Conservation (phyloP, 2,329 filamentous ascomycete species). For the Tolypocladium inflatum region DNA sequence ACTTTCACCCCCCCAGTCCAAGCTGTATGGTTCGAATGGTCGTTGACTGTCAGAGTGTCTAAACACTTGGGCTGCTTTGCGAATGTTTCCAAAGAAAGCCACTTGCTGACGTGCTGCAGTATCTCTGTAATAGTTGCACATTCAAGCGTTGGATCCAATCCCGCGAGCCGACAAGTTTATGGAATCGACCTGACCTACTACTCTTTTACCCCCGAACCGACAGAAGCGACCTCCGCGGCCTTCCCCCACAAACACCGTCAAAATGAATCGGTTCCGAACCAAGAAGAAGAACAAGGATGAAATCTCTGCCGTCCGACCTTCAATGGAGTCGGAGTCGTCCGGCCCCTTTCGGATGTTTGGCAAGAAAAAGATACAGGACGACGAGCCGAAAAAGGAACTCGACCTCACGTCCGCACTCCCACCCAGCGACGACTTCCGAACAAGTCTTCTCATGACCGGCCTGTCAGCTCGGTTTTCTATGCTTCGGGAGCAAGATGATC, state of each 20-base stretch:
- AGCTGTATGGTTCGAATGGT: background rate
- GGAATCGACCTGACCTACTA: background rate
- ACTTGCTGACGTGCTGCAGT: background rate
- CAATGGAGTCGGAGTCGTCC: slow-evolving; percentile 45
- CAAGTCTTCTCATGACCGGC: slow-evolving; percentile 90
- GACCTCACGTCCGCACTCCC: slow-evolving; percentile 70
- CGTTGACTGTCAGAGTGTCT: no score
- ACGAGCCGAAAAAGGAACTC: slow-evolving; percentile 54
- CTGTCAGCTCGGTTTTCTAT: slow-evolving; percentile 94
- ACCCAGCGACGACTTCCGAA: slow-evolving; percentile 81
- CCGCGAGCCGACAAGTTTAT: background rate
- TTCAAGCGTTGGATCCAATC: background rate
- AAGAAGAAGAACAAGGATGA: slow-evolving; percentile 63
- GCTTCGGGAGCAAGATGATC: slow-evolving; percentile 90
- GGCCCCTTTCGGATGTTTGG: slow-evolving; percentile 46
- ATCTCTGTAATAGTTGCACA: background rate
- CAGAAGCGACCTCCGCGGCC: background rate
- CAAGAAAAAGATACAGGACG: slow-evolving; percentile 44
- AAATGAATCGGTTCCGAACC: slow-evolving; percentile 66
- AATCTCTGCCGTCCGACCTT: slow-evolving; percentile 32
- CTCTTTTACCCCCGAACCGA: no score
- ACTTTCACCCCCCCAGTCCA: background rate
- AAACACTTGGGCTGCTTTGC: background rate
- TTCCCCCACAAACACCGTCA: background rate
- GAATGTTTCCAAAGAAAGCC: background rate